These are phyloP conservation scores for Mariannaea sp. DNA, from an alignment of 2,329 filamentous ascomycete species.

Conservation along the genomic window DNA sequence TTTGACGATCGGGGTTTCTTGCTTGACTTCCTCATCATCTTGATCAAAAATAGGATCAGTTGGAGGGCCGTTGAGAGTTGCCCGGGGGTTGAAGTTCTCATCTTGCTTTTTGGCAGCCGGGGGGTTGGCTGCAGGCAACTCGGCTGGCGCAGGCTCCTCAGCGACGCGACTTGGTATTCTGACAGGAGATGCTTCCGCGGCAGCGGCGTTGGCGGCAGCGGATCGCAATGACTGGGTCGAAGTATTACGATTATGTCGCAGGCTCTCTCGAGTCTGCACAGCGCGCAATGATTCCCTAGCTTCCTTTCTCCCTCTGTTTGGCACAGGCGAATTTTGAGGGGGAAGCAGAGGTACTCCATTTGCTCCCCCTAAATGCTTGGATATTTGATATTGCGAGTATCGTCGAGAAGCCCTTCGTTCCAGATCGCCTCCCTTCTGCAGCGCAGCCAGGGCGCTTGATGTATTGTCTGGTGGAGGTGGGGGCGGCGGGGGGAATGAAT, in stretches of 20 bases:
- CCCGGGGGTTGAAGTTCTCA: conserved; percentile 64
- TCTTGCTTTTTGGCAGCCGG: conserved; percentile 64
- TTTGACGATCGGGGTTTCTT: conserved; percentile 27
- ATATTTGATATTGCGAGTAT: conserved; percentile 96
- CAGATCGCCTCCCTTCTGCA: conserved; percentile 90
- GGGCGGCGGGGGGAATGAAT: conserved; percentile 74
- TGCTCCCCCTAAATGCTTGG: conserved; percentile 84
- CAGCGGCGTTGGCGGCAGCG: conserved; percentile 35
- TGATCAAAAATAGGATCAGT: conserved; percentile 48
- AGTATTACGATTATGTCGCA: conserved; percentile 54
- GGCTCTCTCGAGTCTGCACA: conserved; percentile 59
- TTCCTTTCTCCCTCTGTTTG: conserved; percentile 80
- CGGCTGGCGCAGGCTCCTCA: conserved; percentile 55
- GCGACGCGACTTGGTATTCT: conserved; percentile 64
- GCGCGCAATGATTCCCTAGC: conserved; percentile 81
- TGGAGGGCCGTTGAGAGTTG: conserved; percentile 63
- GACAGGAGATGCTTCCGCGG: conserved; percentile 67
- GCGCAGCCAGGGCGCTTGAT: conserved; percentile 85
- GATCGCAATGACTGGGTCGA: conserved; percentile 51
- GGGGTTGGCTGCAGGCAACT: conserved; percentile 36
- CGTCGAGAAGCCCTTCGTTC: conserved; percentile 90
- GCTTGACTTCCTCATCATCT: conserved; percentile 21
- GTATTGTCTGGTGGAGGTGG: conserved; percentile 71
- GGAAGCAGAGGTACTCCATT: conserved; percentile 88
- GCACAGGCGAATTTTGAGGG: conserved; percentile 78